Conservation (phyloP, 306 rosid genomes). For the Quercus mongolica region DNA sequence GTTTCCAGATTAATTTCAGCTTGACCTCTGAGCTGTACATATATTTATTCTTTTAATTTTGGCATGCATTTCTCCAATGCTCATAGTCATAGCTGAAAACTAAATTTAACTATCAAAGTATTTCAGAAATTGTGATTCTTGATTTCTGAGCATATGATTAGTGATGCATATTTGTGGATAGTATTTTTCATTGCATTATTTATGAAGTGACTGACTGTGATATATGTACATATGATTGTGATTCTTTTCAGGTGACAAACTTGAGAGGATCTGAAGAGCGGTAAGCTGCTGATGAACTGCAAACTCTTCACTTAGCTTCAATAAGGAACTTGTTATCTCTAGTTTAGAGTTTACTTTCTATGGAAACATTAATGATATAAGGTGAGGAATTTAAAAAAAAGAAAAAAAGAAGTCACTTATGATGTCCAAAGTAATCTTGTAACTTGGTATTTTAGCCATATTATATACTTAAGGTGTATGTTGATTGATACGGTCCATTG, state of each 20-base stretch:
- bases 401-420: not conserved
- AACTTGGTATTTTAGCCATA: not conserved
- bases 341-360: not conserved
- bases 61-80: not conserved
- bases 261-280: conserved; percentile 46
- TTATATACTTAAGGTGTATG: not conserved
- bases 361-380: not conserved
- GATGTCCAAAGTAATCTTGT: not conserved
- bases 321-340: not conserved
- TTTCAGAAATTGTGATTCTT: not conserved
- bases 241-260: conserved; percentile 45
- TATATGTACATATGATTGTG: not conserved
- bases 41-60: not conserved
- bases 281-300: conserved; percentile 43
- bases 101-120: not conserved
- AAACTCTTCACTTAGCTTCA: conserved; percentile 6
- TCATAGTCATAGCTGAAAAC: not conserved
- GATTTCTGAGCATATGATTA: not conserved
- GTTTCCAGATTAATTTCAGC: not conserved
- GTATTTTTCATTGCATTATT: conserved; percentile 20
- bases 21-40: not conserved
- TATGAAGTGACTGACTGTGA: conserved; percentile 25
- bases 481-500: not conserved
- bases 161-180: not conserved
- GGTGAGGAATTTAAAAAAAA: not conserved